These are phyloP conservation scores for Nicotiana sylvestris DNA, from an alignment of 257 asterid species.

Conservation along the genomic window DNA sequence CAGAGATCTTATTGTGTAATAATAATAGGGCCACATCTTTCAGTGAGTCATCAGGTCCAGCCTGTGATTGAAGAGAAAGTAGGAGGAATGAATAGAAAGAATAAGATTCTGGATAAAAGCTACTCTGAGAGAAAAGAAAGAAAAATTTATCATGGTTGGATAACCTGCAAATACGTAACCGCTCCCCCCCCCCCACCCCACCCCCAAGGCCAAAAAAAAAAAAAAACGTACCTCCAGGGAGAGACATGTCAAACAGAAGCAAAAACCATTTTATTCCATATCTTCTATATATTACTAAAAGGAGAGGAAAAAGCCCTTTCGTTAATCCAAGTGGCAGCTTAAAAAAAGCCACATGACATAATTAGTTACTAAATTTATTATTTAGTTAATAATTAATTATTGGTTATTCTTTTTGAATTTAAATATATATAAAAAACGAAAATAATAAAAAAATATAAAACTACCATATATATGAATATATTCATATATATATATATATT, in stretches of 20 bases:
- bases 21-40: slow-evolving; percentile 48
- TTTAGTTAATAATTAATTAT: no score
- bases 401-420: no score
- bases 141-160: not conserved
- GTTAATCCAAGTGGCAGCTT: no score
- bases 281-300: no score
- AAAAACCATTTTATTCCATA: not conserved
- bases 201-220: not conserved
- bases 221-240: not conserved
- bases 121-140: not conserved
- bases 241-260: not conserved
- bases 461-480: no score
- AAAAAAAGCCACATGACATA: no score
- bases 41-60: slow-evolving; percentile 64
- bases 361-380: no score
- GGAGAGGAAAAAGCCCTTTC: no score
- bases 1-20: slow-evolving; percentile 50
- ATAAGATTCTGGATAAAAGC: not conserved
- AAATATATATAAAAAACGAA: no score
- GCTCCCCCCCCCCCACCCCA: no score
- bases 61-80: slow-evolving; percentile 35
- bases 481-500: no score
- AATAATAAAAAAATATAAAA: no score
- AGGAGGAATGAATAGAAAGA: not conserved
- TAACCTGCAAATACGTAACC: not conserved